Base-by-base conservation (phyloP, 192 early-diverging fungal genomes). In the Coemansia sp. region DNA sequence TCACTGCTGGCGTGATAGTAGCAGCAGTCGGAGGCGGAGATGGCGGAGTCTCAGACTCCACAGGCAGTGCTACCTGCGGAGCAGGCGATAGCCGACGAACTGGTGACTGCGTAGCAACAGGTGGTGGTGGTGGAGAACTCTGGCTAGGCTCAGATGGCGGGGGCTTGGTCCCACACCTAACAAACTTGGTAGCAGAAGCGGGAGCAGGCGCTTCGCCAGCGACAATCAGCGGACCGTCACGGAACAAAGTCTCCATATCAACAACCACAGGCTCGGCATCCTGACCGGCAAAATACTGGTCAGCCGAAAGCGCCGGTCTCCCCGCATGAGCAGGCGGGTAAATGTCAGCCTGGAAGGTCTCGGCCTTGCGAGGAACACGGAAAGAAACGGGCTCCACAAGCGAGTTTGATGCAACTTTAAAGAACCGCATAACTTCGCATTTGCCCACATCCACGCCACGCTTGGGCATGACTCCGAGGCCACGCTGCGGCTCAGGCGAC, bases 371-470 rank as follows among this genome's bases (percentile, higher is more conserved):
- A 35, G 98, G 98, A 13, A 99, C 96, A 60, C 89, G 94, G 84
- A 99, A 97, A 37, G 93, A 94, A 60, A 99, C 93, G 16, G 98
- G 98, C 84, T 98, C 98, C 39, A 99, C 88, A 59, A 91, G 74
- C 50, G 88, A 91, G 53, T 88, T 90, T 4, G 74, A 68, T 50
- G 93, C 89, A 47, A 98, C 95, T 77, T 99, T 99, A 86, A 88
- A 99, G 39, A 94, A 93, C 30, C 95, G 87, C 49, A 92, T 94
- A 64, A 98, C 91, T 76, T 99, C 98, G 67, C 90, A 91, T 66
- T 96, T 94, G 40, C 76, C 73, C 50, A 97, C 88, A 72, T 94
- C 89, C 62, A 95, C 83, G 33, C 89, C 92, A 53, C 96, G 92
- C 86, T 98, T 98, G 46, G 98, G 96, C 84, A 98, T 84, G 69